Base-by-base conservation (phyloP, 495 filamentous ascomycete species). In the Aspergillus hancockii region DNA sequence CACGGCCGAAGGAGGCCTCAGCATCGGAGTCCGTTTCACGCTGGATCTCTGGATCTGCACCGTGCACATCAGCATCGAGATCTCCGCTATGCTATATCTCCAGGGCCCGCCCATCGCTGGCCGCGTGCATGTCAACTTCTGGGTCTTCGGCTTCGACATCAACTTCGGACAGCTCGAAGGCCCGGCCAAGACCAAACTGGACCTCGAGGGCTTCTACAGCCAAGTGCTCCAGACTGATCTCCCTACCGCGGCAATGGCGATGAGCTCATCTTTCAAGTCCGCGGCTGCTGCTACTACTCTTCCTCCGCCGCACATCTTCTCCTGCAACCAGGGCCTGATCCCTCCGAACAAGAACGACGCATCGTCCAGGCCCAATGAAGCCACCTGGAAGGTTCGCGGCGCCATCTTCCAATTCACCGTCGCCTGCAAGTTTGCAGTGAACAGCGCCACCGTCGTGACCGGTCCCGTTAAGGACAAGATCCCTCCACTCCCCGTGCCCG, bases 61-160 rank as follows among this genome's bases (percentile, higher is more conserved):
- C 45, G 67, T 74, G 56, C 49, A 63, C 19, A 73, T 80, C 53
- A 62, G 47, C 4, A 62, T 70, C 50, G 65, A 75, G 50, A 59
- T 82, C 49, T 61, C 64, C 4, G 79, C 79, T 8, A 46, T 55
- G 4, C 63, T 81, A 4, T 49, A 68, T 52, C 60, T 81, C 10
- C 45, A 65, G 59, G 79, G 79, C 0, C 77, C 76, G 7, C 70
- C 72, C 1, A 41, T 80, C 14, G 60, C 52, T 8, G 77, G 79
- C 18, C 58, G 23, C 6, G 72, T 75, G 0, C 63, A 75, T 58
- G 72, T 82, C 38, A 65, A 80, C 62, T 73, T 79, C 59, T 76
- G 65, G 67, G 60, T 82, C n/a, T 58, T 74, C 31, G 58, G 54
- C n/a, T 81, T 82, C 55, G 57, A 70, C 49, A 70, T 82, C 34